Evolutionary conservation across 345 rosid species (phyloP).

Genomic region (Eucalyptus pumila): DNA sequence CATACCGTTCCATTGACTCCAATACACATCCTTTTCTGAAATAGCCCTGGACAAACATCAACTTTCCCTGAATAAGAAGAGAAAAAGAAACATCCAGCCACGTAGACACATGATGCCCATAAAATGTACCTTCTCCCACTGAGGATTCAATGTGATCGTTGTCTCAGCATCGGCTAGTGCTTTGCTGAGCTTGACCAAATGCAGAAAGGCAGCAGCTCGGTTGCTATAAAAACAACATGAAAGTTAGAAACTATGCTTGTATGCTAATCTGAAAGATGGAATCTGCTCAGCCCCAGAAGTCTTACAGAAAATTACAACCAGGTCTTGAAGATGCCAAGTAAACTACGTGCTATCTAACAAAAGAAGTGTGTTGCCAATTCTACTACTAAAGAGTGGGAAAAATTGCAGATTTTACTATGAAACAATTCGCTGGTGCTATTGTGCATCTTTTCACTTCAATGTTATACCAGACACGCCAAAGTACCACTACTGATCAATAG

Average conservation of each 20-base stretch:
- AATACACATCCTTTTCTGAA: constrained; percentile 94
- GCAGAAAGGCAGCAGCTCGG: constrained; percentile 93
- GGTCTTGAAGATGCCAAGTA: neutral
- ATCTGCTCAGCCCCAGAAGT: neutral
- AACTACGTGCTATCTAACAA: neutral
- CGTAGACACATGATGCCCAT: neutral
- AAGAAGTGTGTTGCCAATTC: neutral
- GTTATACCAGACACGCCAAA: neutral
- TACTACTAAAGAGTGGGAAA: neutral
- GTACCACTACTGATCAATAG: neutral
- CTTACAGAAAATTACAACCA: neutral
- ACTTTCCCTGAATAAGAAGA: neutral
- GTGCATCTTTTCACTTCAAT: neutral
- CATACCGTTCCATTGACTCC: constrained; percentile 91
- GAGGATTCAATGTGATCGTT: constrained; percentile 68
- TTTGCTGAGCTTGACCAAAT: constrained; percentile 80
- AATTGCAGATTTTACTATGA: neutral
- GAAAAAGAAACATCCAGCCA: neutral
- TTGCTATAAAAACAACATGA: constrained; percentile 32
- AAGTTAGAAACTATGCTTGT: neutral
- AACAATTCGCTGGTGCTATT: neutral
- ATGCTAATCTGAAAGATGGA: neutral
- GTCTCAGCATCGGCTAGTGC: constrained; percentile 92
- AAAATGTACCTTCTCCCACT: constrained; percentile 79
- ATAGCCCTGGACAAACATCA: constrained; percentile 45